Evolutionary conservation across 148 eudicot genomes (phyloP), one percentile per base, ranked within the genome.

Genomic region (Cornus suecica): DNA sequence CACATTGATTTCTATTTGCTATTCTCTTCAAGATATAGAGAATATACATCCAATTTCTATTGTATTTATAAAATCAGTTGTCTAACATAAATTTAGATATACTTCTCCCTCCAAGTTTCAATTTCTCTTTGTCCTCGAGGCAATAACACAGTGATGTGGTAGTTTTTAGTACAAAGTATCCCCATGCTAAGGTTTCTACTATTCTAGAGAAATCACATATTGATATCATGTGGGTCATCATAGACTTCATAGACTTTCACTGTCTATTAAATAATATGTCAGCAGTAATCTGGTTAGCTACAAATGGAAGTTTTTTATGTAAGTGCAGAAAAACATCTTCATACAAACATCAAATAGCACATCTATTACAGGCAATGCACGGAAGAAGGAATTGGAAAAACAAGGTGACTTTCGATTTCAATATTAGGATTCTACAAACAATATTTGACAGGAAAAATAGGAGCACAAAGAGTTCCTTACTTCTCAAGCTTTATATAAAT

Each of bases 401-500:
- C 54, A 48, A 48, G 54, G 2, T 13, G 54, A 45, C 10, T 2
- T 45, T 45, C 15, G 52, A 45, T 45, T 45, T 8, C 8, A 45
- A 45, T 45, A 45, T 45, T 2, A 45, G 15, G 52, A 45, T 45
- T 45, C 52, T 45, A 45, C 2, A 45, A 45, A 45, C 52, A 45
- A 45, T n/a, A n/a, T 45, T 45, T 45, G 52, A 16, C 2, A 1
- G 54, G 54, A 48, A 48, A 48, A 48, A 16, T 11, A 13, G 20
- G 10, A 4, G 60, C 66, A 60, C 24, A 56, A 58, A 69, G n/a
- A 76, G 8, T 22, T 31, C 63, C 89, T 79, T 80, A 89, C 89
- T 89, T 93, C 74, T 88, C 92, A 77, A 91, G 91, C 87, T 93
- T 93, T 71, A 89, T 66, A 76, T 88, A 88, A 68, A 89, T 82